A percentile compares a stretch with the other conserved stretches of the same genome.
phyloP scores from a whole-genome alignment of 169 alveolate species.

The Babesia bigemina region DNA sequence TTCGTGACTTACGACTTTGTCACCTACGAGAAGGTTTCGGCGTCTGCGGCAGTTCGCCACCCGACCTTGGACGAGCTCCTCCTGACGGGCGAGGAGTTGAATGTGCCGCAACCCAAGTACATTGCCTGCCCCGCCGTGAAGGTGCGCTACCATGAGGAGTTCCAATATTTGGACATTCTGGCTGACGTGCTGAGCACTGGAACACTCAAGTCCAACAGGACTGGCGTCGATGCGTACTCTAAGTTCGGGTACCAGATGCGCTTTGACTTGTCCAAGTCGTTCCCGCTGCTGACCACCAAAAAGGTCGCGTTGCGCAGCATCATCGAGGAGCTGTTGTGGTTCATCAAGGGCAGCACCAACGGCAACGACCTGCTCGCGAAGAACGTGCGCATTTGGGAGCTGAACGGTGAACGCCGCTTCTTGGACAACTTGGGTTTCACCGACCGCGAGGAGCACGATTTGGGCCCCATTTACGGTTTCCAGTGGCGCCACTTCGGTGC shows the following conservation, averaged over 20 bases:
- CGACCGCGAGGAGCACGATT: constrained; percentile 94
- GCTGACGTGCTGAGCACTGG: constrained; percentile 90
- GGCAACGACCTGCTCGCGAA: constrained; percentile 91
- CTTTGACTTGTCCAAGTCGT: constrained; percentile 88
- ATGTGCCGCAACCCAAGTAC: constrained; percentile 32
- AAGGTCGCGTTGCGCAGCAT: constrained; percentile 91
- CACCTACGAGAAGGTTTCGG: constrained; percentile 39
- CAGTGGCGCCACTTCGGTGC: constrained; percentile 98
- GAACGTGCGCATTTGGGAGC: constrained; percentile 96
- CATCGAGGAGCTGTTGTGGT: constrained; percentile 96
- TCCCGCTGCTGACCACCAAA: constrained; percentile 96
- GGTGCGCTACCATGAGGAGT: constrained; percentile 87
- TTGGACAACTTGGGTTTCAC: constrained; percentile 90
- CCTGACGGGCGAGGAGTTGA: constrained; percentile 50
- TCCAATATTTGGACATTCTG: constrained; percentile 90
- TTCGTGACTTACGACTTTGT: constrained; percentile 78
- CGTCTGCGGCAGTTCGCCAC: neutral
- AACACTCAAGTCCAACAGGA: constrained; percentile 87
- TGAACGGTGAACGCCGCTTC: constrained; percentile 95
- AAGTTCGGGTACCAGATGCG: constrained; percentile 94
- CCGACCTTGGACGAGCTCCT: constrained; percentile 44
- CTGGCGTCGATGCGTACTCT: constrained; percentile 88
- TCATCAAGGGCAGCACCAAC: constrained; percentile 93
- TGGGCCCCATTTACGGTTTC: constrained; percentile 98
- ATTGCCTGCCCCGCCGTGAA: constrained; percentile 73